Evolutionary conservation across 495 filamentous ascomycete species (phyloP).

Genomic region (Xylaria palmicola): DNA sequence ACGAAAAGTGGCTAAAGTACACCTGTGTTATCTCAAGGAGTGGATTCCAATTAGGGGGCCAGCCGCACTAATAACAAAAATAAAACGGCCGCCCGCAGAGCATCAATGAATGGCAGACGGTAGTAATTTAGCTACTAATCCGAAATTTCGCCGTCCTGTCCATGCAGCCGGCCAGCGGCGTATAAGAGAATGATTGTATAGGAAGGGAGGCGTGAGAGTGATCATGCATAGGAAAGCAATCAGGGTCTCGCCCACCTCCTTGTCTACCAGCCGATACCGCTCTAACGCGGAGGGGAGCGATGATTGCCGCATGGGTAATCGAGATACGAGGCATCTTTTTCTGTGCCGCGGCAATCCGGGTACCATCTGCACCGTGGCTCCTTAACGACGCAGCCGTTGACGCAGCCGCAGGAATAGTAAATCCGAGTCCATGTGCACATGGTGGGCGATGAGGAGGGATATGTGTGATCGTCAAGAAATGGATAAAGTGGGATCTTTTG

Average conservation of each 20-base stretch:
- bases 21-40: no score
- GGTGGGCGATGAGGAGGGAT: neutral
- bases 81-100: neutral
- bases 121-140: neutral
- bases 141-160: neutral
- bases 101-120: neutral
- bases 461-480: neutral
- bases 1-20: no score
- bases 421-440: neutral
- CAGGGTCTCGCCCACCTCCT: neutral
- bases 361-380: neutral
- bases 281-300: neutral
- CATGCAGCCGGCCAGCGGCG: neutral
- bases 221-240: neutral
- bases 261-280: neutral
- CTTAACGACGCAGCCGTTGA: neutral
- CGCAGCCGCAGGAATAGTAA: neutral
- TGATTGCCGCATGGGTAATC: neutral
- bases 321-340: neutral
- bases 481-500: neutral
- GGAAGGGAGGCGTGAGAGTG: neutral
- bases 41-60: neutral
- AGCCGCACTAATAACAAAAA: neutral
- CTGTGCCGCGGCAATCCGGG: neutral
- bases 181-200: neutral